Percentiles rank a stretch among this genome's conserved stretches.
These are phyloP conservation scores for Trichoderma atrobrunneum DNA, from an alignment of 2,329 filamentous ascomycete species.

Conservation along the genomic window DNA sequence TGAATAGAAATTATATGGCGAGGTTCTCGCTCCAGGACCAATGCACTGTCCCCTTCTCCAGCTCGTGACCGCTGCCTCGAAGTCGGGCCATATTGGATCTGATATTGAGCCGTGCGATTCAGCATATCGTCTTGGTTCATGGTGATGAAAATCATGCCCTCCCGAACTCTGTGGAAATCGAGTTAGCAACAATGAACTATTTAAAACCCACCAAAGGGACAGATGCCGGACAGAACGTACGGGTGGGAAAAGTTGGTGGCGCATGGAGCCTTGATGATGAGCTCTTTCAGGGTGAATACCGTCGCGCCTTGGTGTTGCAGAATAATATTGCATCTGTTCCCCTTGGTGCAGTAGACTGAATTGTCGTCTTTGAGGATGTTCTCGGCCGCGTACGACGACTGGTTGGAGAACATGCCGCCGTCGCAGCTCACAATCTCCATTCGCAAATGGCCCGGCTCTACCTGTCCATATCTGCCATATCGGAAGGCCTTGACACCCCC, in stretches of 20 bases:
- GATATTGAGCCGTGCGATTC: slow-evolving; percentile 69
- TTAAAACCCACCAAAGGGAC: neutral
- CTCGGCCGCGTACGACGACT: slow-evolving; percentile 64
- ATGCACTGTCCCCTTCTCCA: slow-evolving; percentile 23
- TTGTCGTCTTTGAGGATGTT: slow-evolving; percentile 81
- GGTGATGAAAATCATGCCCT: slow-evolving; percentile 87
- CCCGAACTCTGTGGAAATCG: slow-evolving; percentile 62
- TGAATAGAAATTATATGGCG: slow-evolving; percentile 49
- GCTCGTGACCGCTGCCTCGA: slow-evolving; percentile 21
- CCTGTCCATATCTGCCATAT: slow-evolving; percentile 85
- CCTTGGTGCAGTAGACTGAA: slow-evolving; percentile 87
- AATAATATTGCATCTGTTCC: slow-evolving; percentile 83
- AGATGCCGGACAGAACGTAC: slow-evolving; percentile 52
- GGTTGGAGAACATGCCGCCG: slow-evolving; percentile 68
- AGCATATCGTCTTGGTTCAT: slow-evolving; percentile 80
- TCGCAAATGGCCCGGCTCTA: slow-evolving; percentile 73
- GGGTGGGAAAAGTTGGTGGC: slow-evolving; percentile 75
- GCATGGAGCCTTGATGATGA: slow-evolving; percentile 83
- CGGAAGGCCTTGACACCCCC: slow-evolving; percentile 57
- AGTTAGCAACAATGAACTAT: slow-evolving; percentile 27
- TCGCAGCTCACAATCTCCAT: slow-evolving; percentile 92
- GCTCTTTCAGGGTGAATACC: slow-evolving; percentile 77
- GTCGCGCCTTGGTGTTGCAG: slow-evolving; percentile 76
- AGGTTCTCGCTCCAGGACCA: slow-evolving; percentile 22
- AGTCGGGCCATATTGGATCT: slow-evolving; percentile 60